Percentiles rank a stretch among this genome's conserved stretches.
Evolutionary conservation across 176 grass and related monocot species (phyloP).

Genomic region (Tillandsia leiboldiana): DNA sequence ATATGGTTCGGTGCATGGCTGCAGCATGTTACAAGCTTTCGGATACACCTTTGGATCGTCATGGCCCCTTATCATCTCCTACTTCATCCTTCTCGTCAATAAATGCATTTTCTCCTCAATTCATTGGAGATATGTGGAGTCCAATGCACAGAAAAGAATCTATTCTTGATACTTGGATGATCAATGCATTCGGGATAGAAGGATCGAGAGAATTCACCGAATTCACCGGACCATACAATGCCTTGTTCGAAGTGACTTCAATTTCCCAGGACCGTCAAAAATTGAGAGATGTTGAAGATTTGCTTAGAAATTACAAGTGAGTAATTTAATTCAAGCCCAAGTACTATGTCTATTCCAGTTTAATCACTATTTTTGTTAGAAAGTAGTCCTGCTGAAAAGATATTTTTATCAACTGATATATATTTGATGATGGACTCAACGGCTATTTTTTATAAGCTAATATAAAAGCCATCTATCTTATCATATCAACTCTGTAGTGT

Average conservation of each 20-base stretch:
- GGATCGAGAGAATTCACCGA: conserved; percentile 20
- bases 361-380: background rate
- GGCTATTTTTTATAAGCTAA: no score
- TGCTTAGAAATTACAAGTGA: conserved; percentile 15
- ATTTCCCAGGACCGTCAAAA: background rate
- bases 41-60: conserved; percentile 22
- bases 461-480: no score
- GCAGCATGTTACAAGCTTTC: conserved; percentile 74
- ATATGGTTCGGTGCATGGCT: conserved; percentile 72
- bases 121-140: conserved; percentile 37
- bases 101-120: conserved; percentile 45
- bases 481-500: background rate
- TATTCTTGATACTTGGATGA: conserved; percentile 11
- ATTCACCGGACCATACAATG: conserved; percentile 14
- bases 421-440: no score
- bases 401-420: no score
- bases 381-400: no score
- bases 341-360: no score
- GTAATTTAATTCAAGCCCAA: background rate
- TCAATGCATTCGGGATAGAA: conserved; percentile 12
- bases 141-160: conserved; percentile 29
- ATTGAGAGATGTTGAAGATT: conserved; percentile 3
- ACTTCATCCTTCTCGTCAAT: conserved; percentile 46
- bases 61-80: conserved; percentile 28
- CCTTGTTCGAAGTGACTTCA: conserved; percentile 11